Percentiles rank a stretch among this genome's conserved stretches.
These are phyloP conservation scores for Termitomyces heimii DNA, from an alignment of 768 basidiomycete species.

Conservation along the genomic window DNA sequence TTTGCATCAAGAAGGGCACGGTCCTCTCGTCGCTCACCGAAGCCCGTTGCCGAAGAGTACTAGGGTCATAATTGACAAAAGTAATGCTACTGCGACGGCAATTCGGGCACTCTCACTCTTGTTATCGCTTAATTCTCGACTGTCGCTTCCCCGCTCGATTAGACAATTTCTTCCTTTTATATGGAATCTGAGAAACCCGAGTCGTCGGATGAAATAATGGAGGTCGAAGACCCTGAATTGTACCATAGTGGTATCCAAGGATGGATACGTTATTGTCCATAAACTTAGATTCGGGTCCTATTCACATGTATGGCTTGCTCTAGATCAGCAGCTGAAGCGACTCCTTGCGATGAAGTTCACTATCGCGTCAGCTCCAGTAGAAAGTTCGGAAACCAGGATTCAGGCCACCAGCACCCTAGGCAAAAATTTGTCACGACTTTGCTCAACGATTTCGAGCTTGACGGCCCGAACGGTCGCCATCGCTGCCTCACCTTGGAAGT, in stretches of 20 bases:
- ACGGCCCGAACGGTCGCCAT: constrained; percentile 74
- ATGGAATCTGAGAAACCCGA: no score
- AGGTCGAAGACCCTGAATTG: constrained; percentile 8
- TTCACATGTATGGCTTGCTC: constrained; percentile 41
- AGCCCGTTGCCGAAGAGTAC: no score
- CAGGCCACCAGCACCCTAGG: constrained; percentile 16
- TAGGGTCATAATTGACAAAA: no score
- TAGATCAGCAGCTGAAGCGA: constrained; percentile 27
- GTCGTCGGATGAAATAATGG: no score
- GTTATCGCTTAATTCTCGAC: no score
- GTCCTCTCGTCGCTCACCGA: no score
- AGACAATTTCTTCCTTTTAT: no score
- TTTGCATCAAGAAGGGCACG: no score
- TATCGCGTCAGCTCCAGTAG: constrained; percentile 34
- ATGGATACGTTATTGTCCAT: constrained; percentile 44
- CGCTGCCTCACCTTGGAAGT: constrained; percentile 84
- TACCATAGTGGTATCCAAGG: constrained; percentile 36
- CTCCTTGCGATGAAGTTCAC: constrained; percentile 50
- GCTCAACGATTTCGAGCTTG: constrained; percentile 73
- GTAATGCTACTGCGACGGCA: no score
- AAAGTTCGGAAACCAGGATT: constrained; percentile 1
- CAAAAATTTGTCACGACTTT: constrained; percentile 52
- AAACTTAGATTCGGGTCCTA: constrained; percentile 52
- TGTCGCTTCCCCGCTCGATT: no score
- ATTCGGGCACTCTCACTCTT: no score